phyloP scores from a whole-genome alignment of 2,329 filamentous ascomycete species.

The Monosporascus sp. region DNA sequence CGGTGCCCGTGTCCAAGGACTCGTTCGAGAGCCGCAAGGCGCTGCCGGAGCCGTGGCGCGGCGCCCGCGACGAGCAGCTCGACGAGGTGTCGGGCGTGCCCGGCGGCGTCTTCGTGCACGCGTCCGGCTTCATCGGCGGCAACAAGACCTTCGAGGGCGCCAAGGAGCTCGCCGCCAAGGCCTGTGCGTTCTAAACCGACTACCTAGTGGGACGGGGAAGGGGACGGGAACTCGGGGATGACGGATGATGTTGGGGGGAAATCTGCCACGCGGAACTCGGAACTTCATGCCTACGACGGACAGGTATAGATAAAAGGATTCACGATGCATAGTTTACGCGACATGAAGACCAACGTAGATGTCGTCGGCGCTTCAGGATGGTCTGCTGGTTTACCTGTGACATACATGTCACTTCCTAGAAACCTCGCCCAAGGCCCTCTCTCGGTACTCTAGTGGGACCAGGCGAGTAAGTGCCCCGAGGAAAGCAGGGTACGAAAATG shows the following conservation, averaged over 20 bases:
- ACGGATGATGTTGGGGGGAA: background rate
- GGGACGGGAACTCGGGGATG: background rate
- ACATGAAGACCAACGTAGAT: too few relatives aligned
- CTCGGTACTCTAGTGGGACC: too few relatives aligned
- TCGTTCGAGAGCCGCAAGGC: conserved; percentile 91
- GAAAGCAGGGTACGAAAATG: too few relatives aligned
- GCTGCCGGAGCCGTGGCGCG: conserved; percentile 86
- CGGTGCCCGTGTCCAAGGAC: conserved; percentile 77
- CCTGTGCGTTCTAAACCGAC: conserved; percentile 42
- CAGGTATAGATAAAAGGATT: background rate
- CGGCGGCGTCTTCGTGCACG: conserved; percentile 88
- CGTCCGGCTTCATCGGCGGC: conserved; percentile 91
- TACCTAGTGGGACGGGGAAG: background rate
- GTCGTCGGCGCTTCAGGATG: too few relatives aligned
- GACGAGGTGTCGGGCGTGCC: conserved; percentile 64
- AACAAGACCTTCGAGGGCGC: conserved; percentile 89
- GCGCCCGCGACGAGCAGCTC: conserved; percentile 79
- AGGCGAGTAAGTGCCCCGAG: too few relatives aligned
- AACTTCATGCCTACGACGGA: background rate
- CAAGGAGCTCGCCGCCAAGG: conserved; percentile 77
- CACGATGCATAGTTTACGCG: too few relatives aligned
- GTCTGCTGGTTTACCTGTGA: too few relatives aligned
- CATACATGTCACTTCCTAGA: too few relatives aligned
- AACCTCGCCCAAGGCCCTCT: too few relatives aligned
- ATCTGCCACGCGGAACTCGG: too few relatives aligned